Conservation (phyloP, 208 protist species). For the Wallacemonas rigidus region DNA sequence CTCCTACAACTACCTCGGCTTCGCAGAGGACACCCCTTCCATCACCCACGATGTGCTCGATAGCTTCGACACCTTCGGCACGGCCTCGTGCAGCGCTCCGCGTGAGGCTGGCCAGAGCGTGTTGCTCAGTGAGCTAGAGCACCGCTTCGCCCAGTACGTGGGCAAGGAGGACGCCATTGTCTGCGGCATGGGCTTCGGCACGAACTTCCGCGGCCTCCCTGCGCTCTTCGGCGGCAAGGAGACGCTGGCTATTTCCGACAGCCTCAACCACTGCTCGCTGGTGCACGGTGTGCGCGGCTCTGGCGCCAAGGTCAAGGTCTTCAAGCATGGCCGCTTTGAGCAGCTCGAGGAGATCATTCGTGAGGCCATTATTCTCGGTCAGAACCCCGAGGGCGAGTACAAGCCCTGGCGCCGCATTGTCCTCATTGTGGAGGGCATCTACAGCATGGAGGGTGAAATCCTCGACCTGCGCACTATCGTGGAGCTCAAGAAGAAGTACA, state of each 20-base stretch:
- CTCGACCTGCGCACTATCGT: constrained; percentile 94
- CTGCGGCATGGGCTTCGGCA: constrained; percentile 94
- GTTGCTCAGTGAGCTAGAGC: constrained; percentile 82
- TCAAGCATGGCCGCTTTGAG: constrained; percentile 94
- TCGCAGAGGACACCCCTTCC: constrained; percentile 91
- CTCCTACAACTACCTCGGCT: constrained; percentile 99
- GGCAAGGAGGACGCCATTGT: constrained; percentile 95
- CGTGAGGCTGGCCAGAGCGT: constrained; percentile 69
- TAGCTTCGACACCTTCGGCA: constrained; percentile 77
- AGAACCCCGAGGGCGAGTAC: constrained; percentile 79
- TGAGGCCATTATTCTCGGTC: constrained; percentile 87
- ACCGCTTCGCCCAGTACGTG: constrained; percentile 91
- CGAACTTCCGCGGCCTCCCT: constrained; percentile 87
- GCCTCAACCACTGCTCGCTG: constrained; percentile 97
- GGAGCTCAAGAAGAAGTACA: constrained; percentile 96
- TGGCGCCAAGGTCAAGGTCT: constrained; percentile 90
- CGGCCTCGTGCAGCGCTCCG: constrained; percentile 64
- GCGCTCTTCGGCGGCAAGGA: constrained; percentile 94
- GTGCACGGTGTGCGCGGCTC: constrained; percentile 95
- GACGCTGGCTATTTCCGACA: constrained; percentile 94
- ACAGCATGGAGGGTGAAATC: constrained; percentile 98
- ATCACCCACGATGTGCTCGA: constrained; percentile 86
- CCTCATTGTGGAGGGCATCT: constrained; percentile 97
- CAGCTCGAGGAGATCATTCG: constrained; percentile 93
- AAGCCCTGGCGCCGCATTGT: constrained; percentile 87